Base-by-base conservation (phyloP, 495 filamentous ascomycete genomes). In the Lepidopterella palustris region DNA sequence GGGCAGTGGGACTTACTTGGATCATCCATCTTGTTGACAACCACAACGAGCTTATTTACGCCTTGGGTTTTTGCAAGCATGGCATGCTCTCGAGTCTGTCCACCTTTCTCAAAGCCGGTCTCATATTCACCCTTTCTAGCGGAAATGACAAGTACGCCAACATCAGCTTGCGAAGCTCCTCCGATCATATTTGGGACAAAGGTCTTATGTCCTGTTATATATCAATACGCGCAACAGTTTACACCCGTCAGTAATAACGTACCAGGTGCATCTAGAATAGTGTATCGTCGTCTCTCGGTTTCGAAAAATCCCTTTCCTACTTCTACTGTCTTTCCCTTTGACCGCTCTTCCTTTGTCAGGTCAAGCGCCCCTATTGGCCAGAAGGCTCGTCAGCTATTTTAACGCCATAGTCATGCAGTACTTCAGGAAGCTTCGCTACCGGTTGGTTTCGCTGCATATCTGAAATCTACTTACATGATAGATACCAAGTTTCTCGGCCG, bases 21-120 rank as follows among this genome's bases (percentile, higher is more conserved):
- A 69, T 99, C 93, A 67, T 99, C 93, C 95, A 97, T 97, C 74
- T 92, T 99, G 81, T 97, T 99, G 62, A 99, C 90, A 26, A 82
- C 93, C 21, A 99, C 83, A 3, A 97, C 78, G 20, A 99, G 82
- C 73, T 95, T 96, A 77, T 89, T 88, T 28, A 99, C 93, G 68
- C 93, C 92, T 28, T 32, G 25, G n/a, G 95, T 99, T 73, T 96
- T 95, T 51, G 93, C 93, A 53, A 99, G 78, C 70, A 99, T 86
- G 47, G 93, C 93, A 73, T 98, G 93, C 77, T 99, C 93, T 69
- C 93, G 81, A 45, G 95, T 99, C 72, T 99, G 93, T 15, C 95
- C 93, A 53, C 93, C 93, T 76, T 95, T 96, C 71, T 97, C 93
- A 72, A 99, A 99, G n/a, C 93, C 93, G 35, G 93, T 97, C 76